These are phyloP conservation scores for Auricularia sp. DNA, from an alignment of 768 basidiomycete species.

Conservation along the genomic window DNA sequence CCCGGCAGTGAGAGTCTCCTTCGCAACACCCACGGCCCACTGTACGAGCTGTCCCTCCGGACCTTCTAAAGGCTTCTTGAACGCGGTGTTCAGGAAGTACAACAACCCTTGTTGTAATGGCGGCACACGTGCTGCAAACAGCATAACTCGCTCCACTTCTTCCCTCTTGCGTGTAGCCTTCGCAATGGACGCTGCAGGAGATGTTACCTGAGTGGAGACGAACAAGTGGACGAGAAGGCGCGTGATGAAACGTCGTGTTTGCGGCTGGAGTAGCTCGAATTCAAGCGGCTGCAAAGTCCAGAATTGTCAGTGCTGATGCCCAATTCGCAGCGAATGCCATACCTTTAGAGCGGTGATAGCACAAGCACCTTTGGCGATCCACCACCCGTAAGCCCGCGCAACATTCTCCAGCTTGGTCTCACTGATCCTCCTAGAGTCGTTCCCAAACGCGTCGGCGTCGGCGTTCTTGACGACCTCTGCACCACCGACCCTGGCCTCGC, in stretches of 20 bases:
- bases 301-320: neutral
- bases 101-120: slow-evolving; percentile 64
- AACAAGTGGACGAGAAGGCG: slow-evolving; percentile 63
- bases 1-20: slow-evolving; percentile 57
- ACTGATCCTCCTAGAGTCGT: slow-evolving; percentile 36
- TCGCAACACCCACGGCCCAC: slow-evolving; percentile 61
- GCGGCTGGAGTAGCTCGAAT: slow-evolving; percentile 62
- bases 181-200: slow-evolving; percentile 39
- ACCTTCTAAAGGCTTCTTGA: slow-evolving; percentile 22
- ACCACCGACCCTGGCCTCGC: slow-evolving; percentile 75
- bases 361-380: slow-evolving; percentile 76
- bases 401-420: slow-evolving; percentile 55
- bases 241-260: slow-evolving; percentile 55
- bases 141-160: slow-evolving; percentile 66
- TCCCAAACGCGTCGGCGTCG: slow-evolving; percentile 24
- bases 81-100: slow-evolving; percentile 51
- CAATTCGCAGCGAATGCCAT: slow-evolving; percentile 5
- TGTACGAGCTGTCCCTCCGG: neutral
- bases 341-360: slow-evolving; percentile 80
- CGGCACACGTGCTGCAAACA: slow-evolving; percentile 58
- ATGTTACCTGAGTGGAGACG: slow-evolving; percentile 61
- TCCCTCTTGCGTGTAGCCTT: slow-evolving; percentile 43
- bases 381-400: slow-evolving; percentile 85
- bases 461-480: slow-evolving; percentile 62
- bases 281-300: slow-evolving; percentile 62